Evolutionary conservation across 208 protist species (phyloP), one percentile per base, ranked within the genome.

Genomic region (Vickermania spadyakhi): DNA sequence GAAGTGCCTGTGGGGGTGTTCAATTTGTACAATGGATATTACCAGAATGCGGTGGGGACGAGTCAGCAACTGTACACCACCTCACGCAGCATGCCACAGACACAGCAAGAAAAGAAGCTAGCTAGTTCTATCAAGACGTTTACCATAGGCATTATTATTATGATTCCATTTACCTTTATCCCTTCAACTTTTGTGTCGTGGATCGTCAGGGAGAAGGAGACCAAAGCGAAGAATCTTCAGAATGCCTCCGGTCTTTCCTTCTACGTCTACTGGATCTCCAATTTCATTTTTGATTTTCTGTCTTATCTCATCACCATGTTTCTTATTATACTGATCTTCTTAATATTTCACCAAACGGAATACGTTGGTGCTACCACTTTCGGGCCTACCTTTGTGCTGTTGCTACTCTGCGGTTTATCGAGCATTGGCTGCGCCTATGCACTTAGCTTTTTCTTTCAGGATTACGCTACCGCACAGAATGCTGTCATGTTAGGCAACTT

Each of bases 171-270:
- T n/a, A n/a, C n/a, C n/a, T n/a, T n/a, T n/a, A n/a, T n/a, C n/a
- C n/a, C n/a, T n/a, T n/a, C n/a, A n/a, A n/a, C n/a, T n/a, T n/a
- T n/a, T n/a, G n/a, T n/a, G n/a, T n/a, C n/a, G n/a, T n/a, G n/a
- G n/a, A n/a, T n/a, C n/a, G n/a, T n/a, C n/a, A n/a, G n/a, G n/a
- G 86, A 91, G 68, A 77, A 79, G 7, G 68, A 86, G 64, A 75
- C 62, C 56, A 86, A 79, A 63, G 69, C 79, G 22, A 72, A 70
- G 23, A 78, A 89, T 56, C 64, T 88, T 61, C 79, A 89, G 73
- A 80, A 74, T n/a, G n/a, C n/a, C n/a, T n/a, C n/a, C n/a, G n/a
- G n/a, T n/a, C n/a, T n/a, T n/a, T n/a, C n/a, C n/a, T n/a, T n/a
- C n/a, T n/a, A n/a, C n/a, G n/a, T n/a, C n/a, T n/a, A n/a, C n/a